A percentile compares a stretch with the other conserved stretches of the same genome.
Conservation (phyloP, 2,329 filamentous ascomycete species). For the Diatrype stigma region DNA sequence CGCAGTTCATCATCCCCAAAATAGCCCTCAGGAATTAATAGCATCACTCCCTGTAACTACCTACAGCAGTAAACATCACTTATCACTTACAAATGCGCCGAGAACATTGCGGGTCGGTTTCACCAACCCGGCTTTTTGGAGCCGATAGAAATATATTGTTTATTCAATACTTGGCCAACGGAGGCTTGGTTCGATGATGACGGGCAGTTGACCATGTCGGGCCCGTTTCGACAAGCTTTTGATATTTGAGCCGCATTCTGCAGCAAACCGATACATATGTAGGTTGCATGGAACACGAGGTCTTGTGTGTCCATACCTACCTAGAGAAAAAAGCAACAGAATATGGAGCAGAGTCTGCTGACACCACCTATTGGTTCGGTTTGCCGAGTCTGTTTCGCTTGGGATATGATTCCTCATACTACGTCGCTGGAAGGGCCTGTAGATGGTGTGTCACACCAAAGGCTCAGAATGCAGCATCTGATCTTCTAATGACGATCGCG, state of each 20-base stretch:
- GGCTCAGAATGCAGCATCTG: background rate
- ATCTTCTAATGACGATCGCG: background rate
- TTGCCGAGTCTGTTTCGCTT: background rate
- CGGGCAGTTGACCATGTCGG: background rate
- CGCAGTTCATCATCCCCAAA: too few relatives aligned
- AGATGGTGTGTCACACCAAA: background rate
- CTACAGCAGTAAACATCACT: too few relatives aligned
- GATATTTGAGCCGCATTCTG: slow-evolving; percentile 1
- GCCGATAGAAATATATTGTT: background rate
- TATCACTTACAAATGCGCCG: too few relatives aligned
- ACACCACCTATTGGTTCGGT: background rate
- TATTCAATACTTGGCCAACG: background rate
- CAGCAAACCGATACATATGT: background rate
- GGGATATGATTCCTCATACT: background rate
- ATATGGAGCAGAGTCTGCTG: background rate
- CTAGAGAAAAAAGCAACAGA: background rate
- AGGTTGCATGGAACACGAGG: background rate
- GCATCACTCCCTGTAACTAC: too few relatives aligned
- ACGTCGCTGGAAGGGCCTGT: background rate
- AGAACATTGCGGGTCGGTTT: background rate
- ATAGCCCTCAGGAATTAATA: too few relatives aligned
- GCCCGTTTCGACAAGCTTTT: background rate
- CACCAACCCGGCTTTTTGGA: background rate
- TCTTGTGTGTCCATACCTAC: background rate
- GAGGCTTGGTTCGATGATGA: background rate